Percentiles rank a stretch among this genome's conserved stretches.
These are phyloP conservation scores for Phaffia tasmanica DNA, from an alignment of 768 basidiomycete species.

Conservation along the genomic window DNA sequence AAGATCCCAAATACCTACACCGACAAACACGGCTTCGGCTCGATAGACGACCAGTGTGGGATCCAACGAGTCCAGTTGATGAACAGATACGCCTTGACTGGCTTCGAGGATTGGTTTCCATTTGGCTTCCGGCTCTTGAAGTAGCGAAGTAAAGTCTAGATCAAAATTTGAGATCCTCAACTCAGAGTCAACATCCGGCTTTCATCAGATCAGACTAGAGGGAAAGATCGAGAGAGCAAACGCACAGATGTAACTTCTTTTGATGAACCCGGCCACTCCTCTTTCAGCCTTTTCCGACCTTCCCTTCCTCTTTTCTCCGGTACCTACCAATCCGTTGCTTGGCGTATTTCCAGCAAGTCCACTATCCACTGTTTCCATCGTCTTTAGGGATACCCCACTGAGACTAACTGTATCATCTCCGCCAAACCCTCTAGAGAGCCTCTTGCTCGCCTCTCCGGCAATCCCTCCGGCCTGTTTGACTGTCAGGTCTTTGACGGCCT, in stretches of 20 bases:
- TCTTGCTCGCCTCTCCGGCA: constrained; percentile 2
- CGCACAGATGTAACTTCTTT: constrained; percentile 77
- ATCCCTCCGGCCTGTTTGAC: constrained; percentile 44
- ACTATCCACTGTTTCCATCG: constrained; percentile 26
- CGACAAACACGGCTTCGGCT: constrained; percentile 94
- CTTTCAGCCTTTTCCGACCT: constrained; percentile 23
- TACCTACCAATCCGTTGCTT: background rate
- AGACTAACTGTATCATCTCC: constrained; percentile 32
- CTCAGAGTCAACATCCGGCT: background rate
- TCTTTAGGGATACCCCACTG: constrained; percentile 35
- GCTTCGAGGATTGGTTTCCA: constrained; percentile 74
- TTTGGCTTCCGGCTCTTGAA: constrained; percentile 96
- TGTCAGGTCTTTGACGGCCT: constrained; percentile 54
- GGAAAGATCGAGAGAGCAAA: background rate
- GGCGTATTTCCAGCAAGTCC: background rate
- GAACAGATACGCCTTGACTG: constrained; percentile 72
- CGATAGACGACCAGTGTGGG: constrained; percentile 90
- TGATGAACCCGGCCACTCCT: constrained; percentile 60
- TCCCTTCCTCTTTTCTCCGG: background rate
- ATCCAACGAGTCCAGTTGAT: constrained; percentile 93
- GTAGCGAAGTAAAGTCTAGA: constrained; percentile 72
- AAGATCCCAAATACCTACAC: constrained; percentile 88
- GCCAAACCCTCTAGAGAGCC: constrained; percentile 14
- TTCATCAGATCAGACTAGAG: background rate
- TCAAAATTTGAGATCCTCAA: constrained; percentile 12